phyloP scores from a whole-genome alignment of 495 filamentous ascomycete species.

The Penicillium desertorum region DNA sequence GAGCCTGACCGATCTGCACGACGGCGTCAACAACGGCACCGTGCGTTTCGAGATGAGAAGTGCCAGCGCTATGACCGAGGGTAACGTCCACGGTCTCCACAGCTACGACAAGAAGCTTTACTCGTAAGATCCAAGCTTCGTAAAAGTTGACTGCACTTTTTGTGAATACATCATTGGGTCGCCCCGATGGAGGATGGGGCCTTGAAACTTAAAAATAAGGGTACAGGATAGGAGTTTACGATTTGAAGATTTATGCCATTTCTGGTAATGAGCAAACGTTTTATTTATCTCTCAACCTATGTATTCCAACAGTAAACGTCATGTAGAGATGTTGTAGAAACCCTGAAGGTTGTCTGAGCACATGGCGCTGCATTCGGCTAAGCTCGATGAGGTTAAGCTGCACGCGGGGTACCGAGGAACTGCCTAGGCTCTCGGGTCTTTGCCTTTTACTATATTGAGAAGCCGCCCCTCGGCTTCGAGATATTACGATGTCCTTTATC shows the following conservation, averaged over 20 bases:
- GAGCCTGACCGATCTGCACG: slow-evolving; percentile 73
- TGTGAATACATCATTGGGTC: slow-evolving; percentile 29
- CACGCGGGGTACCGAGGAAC: slow-evolving; percentile 31
- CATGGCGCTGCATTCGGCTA: slow-evolving; percentile 26
- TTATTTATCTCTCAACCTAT: neutral
- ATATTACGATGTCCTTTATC: slow-evolving; percentile 20
- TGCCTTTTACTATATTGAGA: slow-evolving; percentile 13
- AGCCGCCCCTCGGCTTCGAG: neutral
- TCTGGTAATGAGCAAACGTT: slow-evolving; percentile 27
- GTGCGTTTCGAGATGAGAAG: slow-evolving; percentile 93
- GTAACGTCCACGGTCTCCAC: slow-evolving; percentile 92
- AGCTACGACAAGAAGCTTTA: slow-evolving; percentile 99
- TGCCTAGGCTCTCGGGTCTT: slow-evolving; percentile 32
- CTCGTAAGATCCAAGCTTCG: slow-evolving; percentile 54
- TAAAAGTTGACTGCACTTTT: slow-evolving; percentile 16
- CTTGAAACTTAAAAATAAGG: slow-evolving; percentile 41
- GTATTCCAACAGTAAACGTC: neutral
- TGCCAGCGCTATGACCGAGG: slow-evolving; percentile 91
- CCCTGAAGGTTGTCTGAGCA: slow-evolving; percentile 4
- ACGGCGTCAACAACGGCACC: slow-evolving; percentile 69
- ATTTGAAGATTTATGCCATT: slow-evolving; percentile 34
- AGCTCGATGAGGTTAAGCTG: slow-evolving; percentile 19
- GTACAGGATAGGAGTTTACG: slow-evolving; percentile 32
- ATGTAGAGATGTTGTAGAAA: neutral
- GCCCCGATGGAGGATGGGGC: slow-evolving; percentile 40